Conservation (phyloP, 2,329 filamentous ascomycete species). For the Ceratocystis alfenasii region DNA sequence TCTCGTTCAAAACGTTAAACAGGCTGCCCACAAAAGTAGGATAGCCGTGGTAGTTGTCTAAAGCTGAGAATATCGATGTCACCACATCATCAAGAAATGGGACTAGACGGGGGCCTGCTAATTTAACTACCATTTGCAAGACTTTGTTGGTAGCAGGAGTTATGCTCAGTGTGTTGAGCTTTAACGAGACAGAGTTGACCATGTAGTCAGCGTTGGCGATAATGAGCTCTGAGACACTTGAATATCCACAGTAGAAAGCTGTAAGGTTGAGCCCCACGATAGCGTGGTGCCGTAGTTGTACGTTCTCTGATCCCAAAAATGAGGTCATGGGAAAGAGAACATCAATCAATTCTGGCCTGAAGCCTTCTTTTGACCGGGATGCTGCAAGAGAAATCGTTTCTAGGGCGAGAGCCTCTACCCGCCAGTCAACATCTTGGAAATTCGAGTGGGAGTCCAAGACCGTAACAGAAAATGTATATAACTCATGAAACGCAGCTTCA, state of each 20-base stretch:
- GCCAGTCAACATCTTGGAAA: conserved; percentile 49
- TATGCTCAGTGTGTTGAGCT: conserved; percentile 83
- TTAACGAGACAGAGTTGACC: conserved; percentile 79
- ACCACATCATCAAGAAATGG: conserved; percentile 88
- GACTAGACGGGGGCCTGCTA: conserved; percentile 69
- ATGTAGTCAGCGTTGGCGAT: conserved; percentile 93
- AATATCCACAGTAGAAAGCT: conserved; percentile 63
- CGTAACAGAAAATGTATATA: conserved; percentile 57
- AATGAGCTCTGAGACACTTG: conserved; percentile 62
- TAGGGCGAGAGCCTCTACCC: conserved; percentile 63
- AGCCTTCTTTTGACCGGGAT: conserved; percentile 50
- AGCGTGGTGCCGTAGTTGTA: conserved; percentile 63
- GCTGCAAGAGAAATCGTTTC: conserved; percentile 72
- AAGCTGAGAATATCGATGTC: conserved; percentile 75
- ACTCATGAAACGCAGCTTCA: conserved; percentile 44
- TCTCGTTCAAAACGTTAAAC: conserved; percentile 68
- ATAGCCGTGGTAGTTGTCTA: conserved; percentile 96
- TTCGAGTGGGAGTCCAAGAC: conserved; percentile 46
- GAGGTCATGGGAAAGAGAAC: conserved; percentile 83
- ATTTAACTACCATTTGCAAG: conserved; percentile 81
- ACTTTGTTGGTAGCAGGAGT: conserved; percentile 86
- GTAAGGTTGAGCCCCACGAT: conserved; percentile 72
- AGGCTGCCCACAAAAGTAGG: conserved; percentile 71
- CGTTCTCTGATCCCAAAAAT: conserved; percentile 62
- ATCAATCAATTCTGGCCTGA: conserved; percentile 78